Base-by-base conservation (phyloP, 257 asterid species). In the Solanum bulbocastanum region DNA sequence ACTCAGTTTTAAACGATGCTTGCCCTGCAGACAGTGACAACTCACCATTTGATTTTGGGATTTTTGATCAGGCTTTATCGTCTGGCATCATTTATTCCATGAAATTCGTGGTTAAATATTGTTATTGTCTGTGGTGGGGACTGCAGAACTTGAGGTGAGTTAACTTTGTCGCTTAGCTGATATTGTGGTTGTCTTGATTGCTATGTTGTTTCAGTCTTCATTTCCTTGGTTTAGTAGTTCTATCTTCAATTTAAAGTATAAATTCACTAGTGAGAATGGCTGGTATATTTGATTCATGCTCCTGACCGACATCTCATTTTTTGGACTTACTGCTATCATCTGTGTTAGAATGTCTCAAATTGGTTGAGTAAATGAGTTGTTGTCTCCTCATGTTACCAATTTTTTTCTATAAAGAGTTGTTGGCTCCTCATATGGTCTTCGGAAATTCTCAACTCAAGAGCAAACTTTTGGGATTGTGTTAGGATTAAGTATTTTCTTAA, bases 71-170 rank as follows among this genome's bases (percentile, higher is more conserved):
- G 93, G 99, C 99, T 66, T 93, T 97, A 90, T 92, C 93, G 8
- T 94, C 99, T 71, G 96, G 88, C 88, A 92, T 97, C 83, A 96
- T 96, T 91, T 94, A 93, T 62, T 95, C 98, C 35, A 93, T 58
- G 89, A 90, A 89, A 18, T 97, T 97, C 89, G 40, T 93, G 86
- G 88, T 97, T 42, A 97, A 97, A 89, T 97, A 97, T 84, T 95
- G 96, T 89, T 97, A 97, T 92, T 97, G 99, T 88, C 95, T 97
- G 37, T 97, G 99, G 99, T 97, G 99, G 99, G 99, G 99, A 27
- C 94, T 97, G 92, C 99, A 97, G 92, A 97, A 97, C 91, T 90
- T 97, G 90, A 97, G 99, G 99, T 96, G 91, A 90, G 76, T 37
- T 23, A n/a, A 75, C 46, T 83, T 88, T 8, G 18, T 18, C 33